A percentile compares a stretch with the other conserved stretches of the same genome.
These are phyloP conservation scores for Panicum virgatum DNA, from an alignment of 202 grass and related monocot genomes.

Conservation along the genomic window DNA sequence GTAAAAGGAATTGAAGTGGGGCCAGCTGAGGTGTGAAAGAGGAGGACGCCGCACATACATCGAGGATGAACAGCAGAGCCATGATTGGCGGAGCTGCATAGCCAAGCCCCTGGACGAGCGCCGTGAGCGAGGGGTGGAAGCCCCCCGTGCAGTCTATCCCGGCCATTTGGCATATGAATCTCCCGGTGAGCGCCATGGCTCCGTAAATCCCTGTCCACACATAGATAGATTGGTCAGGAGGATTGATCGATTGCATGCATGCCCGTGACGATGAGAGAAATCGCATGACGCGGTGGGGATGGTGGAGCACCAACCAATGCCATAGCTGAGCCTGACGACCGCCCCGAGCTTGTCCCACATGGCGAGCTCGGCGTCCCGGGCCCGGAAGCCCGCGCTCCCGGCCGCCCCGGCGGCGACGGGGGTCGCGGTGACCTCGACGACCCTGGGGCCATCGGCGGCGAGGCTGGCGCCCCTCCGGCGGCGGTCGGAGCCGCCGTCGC, in stretches of 20 bases:
- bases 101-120: constrained; percentile 78
- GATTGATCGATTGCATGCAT: neutral
- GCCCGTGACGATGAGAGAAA: neutral
- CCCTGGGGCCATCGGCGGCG: constrained; percentile 47
- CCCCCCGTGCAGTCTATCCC: constrained; percentile 75
- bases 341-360: constrained; percentile 86
- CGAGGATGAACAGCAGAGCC: constrained; percentile 91
- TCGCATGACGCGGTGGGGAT: neutral
- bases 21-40: neutral
- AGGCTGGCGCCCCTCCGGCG: constrained; percentile 4
- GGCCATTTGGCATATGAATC: constrained; percentile 80
- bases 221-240: neutral
- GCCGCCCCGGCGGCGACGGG: neutral
- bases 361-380: constrained; percentile 66
- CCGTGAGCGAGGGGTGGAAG: constrained; percentile 73
- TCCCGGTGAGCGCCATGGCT: constrained; percentile 79
- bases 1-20: neutral
- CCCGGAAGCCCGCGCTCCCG: constrained; percentile 38
- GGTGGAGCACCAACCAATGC: constrained; percentile 52
- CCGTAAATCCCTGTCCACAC: constrained; percentile 64
- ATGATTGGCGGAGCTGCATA: constrained; percentile 95
- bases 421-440: constrained; percentile 39
- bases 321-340: constrained; percentile 80
- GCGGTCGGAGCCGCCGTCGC: no score
- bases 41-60: constrained; percentile 43